Conservation (phyloP, 2,329 filamentous ascomycete genomes). For the Fusarium cyanostomum region DNA sequence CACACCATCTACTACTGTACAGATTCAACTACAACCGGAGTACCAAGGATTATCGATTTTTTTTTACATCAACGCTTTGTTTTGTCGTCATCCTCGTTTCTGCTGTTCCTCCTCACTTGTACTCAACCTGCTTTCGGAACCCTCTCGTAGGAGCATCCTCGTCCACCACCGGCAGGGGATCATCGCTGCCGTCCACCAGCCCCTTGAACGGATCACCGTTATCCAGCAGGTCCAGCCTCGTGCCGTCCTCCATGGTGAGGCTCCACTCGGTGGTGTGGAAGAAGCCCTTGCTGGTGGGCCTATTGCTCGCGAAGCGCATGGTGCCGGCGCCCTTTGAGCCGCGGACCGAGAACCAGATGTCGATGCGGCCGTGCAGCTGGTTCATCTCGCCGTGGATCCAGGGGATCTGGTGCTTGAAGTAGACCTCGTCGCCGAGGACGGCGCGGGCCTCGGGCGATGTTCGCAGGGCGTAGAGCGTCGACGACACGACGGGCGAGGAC, state of each 20-base stretch:
- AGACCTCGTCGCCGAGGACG: conserved; percentile 85
- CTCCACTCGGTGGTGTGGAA: conserved; percentile 95
- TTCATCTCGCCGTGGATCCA: conserved; percentile 92
- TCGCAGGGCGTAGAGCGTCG: conserved; percentile 90
- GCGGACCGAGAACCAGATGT: conserved; percentile 87
- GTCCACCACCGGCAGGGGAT: conserved; percentile 48
- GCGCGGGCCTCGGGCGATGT: conserved; percentile 79
- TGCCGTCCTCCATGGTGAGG: conserved; percentile 71
- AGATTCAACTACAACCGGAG: conserved; percentile 44
- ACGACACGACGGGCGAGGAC: conserved; percentile 85
- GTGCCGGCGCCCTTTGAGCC: conserved; percentile 75
- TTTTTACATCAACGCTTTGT: conserved; percentile 12
- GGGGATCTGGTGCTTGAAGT: conserved; percentile 80
- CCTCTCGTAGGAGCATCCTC: conserved; percentile 55
- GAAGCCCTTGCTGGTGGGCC: conserved; percentile 67
- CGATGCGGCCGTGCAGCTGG: conserved; percentile 88
- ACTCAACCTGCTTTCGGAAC: conserved; percentile 59
- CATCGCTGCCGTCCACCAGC: conserved; percentile 56
- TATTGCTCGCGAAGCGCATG: conserved; percentile 83
- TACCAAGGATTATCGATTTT: conserved; percentile 37
- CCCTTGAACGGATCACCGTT: conserved; percentile 74
- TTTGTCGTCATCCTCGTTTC: neutral
- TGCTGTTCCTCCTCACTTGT: conserved; percentile 39
- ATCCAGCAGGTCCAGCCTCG: conserved; percentile 77
- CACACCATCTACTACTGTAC: conserved; percentile 46